phyloP scores from a whole-genome alignment of 108 stramenopile species.

The Cylindrotheca fusiformis region DNA sequence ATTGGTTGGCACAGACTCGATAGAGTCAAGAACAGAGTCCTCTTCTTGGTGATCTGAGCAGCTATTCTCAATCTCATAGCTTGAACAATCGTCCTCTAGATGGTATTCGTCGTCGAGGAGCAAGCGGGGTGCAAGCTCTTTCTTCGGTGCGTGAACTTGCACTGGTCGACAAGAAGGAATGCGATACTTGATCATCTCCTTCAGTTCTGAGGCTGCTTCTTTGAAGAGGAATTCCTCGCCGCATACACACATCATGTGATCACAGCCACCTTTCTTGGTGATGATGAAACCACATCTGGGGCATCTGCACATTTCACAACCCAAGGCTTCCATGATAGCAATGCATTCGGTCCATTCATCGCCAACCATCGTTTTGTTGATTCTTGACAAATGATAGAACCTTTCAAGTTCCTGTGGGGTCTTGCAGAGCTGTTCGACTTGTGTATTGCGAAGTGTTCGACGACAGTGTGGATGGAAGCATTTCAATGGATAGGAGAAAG shows the following conservation, averaged over 20 bases:
- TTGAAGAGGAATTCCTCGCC: conserved; percentile 11
- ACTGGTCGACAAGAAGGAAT: too few relatives aligned
- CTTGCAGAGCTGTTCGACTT: background rate
- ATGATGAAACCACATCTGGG: conserved; percentile 21
- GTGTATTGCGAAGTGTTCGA: background rate
- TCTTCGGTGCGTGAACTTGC: too few relatives aligned
- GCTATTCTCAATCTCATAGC: too few relatives aligned
- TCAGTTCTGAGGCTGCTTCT: background rate
- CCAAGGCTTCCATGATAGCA: background rate
- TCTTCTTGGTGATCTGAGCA: background rate
- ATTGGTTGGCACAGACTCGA: background rate
- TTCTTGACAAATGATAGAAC: background rate
- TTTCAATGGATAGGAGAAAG: background rate
- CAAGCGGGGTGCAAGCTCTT: too few relatives aligned
- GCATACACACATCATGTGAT: conserved; percentile 30
- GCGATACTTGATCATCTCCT: background rate
- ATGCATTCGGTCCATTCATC: background rate
- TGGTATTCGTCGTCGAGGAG: too few relatives aligned
- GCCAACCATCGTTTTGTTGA: background rate
- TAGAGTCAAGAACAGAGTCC: background rate
- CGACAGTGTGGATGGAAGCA: background rate
- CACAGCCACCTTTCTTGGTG: conserved; percentile 25
- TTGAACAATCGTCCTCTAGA: too few relatives aligned
- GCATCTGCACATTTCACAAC: conserved; percentile 7
- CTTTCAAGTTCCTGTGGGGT: background rate